Evolutionary conservation across 179 eudicot genomes (phyloP), one percentile per base, ranked within the genome.

Genomic region (Silene vulgaris): DNA sequence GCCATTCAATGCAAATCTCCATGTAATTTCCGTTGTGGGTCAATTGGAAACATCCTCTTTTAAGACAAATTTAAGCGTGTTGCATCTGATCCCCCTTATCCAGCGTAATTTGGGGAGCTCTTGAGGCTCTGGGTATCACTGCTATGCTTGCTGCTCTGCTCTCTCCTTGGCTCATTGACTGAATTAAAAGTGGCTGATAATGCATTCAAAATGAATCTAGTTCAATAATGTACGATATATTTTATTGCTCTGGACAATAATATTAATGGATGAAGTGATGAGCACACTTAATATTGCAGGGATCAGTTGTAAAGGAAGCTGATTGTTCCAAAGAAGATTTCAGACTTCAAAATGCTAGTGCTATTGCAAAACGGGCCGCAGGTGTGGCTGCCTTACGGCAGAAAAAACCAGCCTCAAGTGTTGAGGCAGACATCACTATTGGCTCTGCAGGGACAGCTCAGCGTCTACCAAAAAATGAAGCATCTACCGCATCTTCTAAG

Each of bases 401-500:
- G 26, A 93, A 87, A 74, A 94, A 86, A 82, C 90, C 91, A 78
- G 81, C 96, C 32, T 90, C 97, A 62, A 90, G 97, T 78, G 91
- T 89, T 73, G 99, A 92, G 83, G 90, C 91, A 63, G 88, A 93
- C 73, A 89, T 89, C 73, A 86, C 91, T 50, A 90, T 88, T 77
- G 90, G 89, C 56, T 93, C 97, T 76, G 80, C 87, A 62, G 68
- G 83, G 21, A 81, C 85, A 74, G 85, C 95, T 79, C 99, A 78
- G 72, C 89, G 89, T 37, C 88, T 85, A 69, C 91, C 89, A 12
- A 95, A 88, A 88, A 92, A 84, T 83, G 99, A 92, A 84, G 89
- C 87, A 74, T 89, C 97, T 21, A 92, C 97, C 76, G 97, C 97
- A 74, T 86, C 99, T 66, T 95, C 99, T 26, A 92, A 84, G 85